These are phyloP conservation scores for Pyronema domesticum DNA, from an alignment of 495 filamentous ascomycete genomes.

Conservation along the genomic window DNA sequence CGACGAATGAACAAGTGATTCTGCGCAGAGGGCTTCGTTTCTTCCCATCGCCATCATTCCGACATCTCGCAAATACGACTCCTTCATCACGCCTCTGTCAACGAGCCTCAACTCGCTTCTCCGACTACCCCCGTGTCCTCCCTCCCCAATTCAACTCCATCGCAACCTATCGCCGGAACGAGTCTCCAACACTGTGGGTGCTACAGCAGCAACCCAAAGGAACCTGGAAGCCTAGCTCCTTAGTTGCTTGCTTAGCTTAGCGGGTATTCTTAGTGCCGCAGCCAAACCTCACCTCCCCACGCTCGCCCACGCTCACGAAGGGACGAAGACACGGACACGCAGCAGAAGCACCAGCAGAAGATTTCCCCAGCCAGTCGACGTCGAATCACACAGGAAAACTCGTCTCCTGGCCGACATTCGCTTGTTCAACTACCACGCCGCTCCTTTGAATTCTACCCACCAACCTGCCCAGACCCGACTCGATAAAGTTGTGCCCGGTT, in stretches of 20 bases:
- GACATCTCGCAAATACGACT: no score
- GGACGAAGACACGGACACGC: no score
- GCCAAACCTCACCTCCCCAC: slow-evolving; percentile 2
- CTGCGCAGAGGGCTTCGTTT: no score
- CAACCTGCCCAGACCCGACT: not conserved
- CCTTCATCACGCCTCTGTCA: not conserved
- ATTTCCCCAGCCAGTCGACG: no score
- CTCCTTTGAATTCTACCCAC: not conserved
- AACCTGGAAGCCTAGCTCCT: not conserved
- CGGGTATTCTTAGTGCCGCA: not conserved
- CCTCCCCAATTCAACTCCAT: not conserved
- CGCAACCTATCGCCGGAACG: not conserved
- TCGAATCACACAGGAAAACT: no score
- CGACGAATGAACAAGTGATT: not conserved
- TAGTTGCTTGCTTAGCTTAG: not conserved
- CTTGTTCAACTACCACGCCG: not conserved
- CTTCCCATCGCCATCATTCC: no score
- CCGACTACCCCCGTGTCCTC: not conserved
- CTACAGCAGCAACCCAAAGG: not conserved
- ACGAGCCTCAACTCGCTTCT: not conserved
- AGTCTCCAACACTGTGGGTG: not conserved
- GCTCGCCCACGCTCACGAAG: not conserved
- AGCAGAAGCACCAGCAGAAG: no score
- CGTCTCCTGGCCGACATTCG: not conserved
- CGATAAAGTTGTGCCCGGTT: not conserved